These are phyloP conservation scores for Thalassiosira profunda DNA, from an alignment of 108 stramenopile species.

Conservation along the genomic window DNA sequence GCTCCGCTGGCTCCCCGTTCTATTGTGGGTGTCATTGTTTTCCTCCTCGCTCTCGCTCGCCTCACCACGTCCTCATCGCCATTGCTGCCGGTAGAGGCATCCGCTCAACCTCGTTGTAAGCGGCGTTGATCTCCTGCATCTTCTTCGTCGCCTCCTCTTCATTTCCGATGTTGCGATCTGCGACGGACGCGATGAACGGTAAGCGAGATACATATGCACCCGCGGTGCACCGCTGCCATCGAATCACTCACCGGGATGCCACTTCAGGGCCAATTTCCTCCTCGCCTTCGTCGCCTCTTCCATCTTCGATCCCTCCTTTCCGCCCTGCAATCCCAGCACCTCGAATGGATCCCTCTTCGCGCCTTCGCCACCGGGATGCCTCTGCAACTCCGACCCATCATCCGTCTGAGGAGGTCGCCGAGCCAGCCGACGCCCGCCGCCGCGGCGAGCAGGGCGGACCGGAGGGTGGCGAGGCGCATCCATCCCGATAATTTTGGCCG, in stretches of 20 bases:
- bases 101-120: neutral
- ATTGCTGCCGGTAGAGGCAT: neutral
- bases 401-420: too few species aligned
- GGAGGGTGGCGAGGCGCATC: too few species aligned
- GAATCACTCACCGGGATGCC: too few species aligned
- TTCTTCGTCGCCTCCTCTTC: neutral
- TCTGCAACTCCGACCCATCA: too few species aligned
- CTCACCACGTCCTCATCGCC: neutral
- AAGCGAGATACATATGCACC: too few species aligned
- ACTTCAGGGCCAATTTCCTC: neutral
- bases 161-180: neutral
- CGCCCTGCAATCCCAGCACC: neutral
- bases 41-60: neutral
- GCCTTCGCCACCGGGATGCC: neutral
- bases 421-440: too few species aligned
- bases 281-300: neutral
- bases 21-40: neutral
- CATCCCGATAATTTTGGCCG: too few species aligned
- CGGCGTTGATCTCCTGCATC: conserved; percentile 23
- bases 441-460: too few species aligned
- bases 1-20: neutral
- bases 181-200: too few species aligned
- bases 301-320: neutral
- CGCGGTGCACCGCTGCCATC: too few species aligned
- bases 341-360: neutral